Conservation (phyloP, 139 green algal genomes). For the Tetraselmis striata region DNA sequence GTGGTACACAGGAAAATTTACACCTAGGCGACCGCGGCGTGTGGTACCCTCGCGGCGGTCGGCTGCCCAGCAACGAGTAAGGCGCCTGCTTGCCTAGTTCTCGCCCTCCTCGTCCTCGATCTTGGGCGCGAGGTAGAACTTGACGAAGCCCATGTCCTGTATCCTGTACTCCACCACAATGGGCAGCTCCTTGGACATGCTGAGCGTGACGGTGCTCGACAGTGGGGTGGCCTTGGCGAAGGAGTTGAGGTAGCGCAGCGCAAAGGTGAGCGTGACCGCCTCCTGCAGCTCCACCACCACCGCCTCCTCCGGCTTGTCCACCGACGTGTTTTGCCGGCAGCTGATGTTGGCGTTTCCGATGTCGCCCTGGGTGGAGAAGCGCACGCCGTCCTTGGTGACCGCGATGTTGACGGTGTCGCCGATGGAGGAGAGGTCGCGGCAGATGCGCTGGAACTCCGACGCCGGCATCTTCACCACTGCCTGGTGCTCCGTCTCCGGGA, state of each 20-base stretch:
- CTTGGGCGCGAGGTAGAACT: constrained; percentile 82
- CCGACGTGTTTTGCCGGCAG: constrained; percentile 60
- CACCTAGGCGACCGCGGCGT: too few species aligned
- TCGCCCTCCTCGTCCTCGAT: constrained; percentile 70
- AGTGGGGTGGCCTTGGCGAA: constrained; percentile 86
- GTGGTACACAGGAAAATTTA: too few species aligned
- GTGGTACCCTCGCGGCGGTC: too few species aligned
- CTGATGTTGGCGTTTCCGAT: constrained; percentile 95
- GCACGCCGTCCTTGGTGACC: constrained; percentile 96
- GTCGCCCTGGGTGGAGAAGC: constrained; percentile 91
- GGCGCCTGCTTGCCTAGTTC: too few species aligned
- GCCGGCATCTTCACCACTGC: constrained; percentile 85
- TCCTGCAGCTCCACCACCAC: constrained; percentile 88
- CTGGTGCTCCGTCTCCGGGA: constrained; percentile 89
- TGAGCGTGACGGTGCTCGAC: constrained; percentile 59
- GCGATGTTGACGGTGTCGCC: constrained; percentile 90
- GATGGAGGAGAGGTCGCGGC: constrained; percentile 80
- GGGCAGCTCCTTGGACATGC: constrained; percentile 85
- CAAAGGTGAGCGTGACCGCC: constrained; percentile 92
- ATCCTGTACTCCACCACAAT: constrained; percentile 91
- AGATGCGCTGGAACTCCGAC: constrained; percentile 89
- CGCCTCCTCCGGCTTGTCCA: constrained; percentile 68
- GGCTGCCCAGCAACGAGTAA: too few species aligned
- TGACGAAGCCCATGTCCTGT: constrained; percentile 70
- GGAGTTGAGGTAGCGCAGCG: constrained; percentile 94